Evolutionary conservation across 2,329 filamentous ascomycete species (phyloP), one percentile per base, ranked within the genome.

Genomic region (Rhinocladiella similis): DNA sequence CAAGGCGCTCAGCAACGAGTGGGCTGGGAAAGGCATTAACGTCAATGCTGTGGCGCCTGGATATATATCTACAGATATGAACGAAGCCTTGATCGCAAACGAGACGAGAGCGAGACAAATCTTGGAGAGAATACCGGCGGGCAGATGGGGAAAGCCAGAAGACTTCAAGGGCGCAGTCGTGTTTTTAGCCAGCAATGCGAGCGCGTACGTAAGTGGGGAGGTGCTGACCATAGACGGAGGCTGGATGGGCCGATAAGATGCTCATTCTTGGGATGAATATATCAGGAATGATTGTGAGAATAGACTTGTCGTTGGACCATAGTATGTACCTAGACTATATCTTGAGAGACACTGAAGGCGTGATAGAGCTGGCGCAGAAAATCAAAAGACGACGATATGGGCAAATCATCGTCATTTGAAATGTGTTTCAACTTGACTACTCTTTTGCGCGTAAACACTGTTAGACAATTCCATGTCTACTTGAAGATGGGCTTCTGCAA

Each of bases 1-100:
- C 50, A 95, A 94, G 76, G 87, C 87, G 22, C 79, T 96, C 56
- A 85, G 86, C 46, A 96, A 96, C 69, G 90, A 95, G 75, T 96
- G 91, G 91, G 84, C 86, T 0, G 72, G 78, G n/a, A 82, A 85
- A 67, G 91, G 91, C 1, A 81, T 96, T 60, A 90, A 83, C 1
- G 91, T 96, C 39, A 96, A 96, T 71, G 90, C 88, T 6, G 90
- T 96, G 68, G 91, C 91, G 1, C 91, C 91, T 0, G 91, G 91
- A 0, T 96, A 96, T 72, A 90, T 96, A 65, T 89, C 83, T 48
- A 96, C 91, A n/a, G 91, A 96, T 59, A 96, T 96, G 92, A 97
- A 96, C 71, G 82, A 80, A 63, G 91, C 91, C 2, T 73, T 97
- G 67, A 83, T 96, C 42, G 82, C 86, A 49, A 86, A 96, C 71